These are phyloP conservation scores for Paramecium tetraurelia DNA, from an alignment of 73 alveolate species.

Conservation along the genomic window DNA sequence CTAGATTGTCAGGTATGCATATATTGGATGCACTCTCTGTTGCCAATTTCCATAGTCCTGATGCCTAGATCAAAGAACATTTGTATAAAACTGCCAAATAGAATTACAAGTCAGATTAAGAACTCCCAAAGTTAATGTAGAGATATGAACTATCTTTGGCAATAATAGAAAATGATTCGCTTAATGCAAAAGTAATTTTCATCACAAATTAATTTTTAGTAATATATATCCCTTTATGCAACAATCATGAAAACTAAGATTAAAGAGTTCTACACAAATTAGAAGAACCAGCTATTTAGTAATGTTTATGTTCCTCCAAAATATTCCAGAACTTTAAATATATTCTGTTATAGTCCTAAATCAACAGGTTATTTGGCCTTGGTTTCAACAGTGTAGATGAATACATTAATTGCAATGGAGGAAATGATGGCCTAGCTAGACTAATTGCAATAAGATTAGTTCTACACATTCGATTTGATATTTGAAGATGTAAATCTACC, in stretches of 20 bases:
- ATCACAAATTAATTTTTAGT: slow-evolving; percentile 21
- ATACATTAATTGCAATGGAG: neutral
- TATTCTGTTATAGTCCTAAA: neutral
- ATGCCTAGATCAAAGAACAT: neutral
- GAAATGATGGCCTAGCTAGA: neutral
- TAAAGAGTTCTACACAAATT: neutral
- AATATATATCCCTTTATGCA: slow-evolving; percentile 1
- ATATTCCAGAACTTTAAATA: neutral
- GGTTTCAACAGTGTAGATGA: neutral
- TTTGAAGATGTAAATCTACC: neutral
- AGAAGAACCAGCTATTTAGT: neutral
- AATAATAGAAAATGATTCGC: neutral
- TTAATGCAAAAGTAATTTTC: neutral
- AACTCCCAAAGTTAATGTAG: neutral
- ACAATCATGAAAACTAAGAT: neutral
- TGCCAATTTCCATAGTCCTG: slow-evolving; percentile 3
- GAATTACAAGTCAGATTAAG: neutral
- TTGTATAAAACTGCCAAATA: neutral
- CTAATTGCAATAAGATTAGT: neutral
- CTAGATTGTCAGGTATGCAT: slow-evolving; percentile 37
- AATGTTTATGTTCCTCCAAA: neutral
- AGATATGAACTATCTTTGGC: neutral
- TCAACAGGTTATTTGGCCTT: neutral
- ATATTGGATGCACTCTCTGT: slow-evolving; percentile 21
- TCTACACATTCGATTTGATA: neutral